Evolutionary conservation across 192 early-diverging fungal genomes (phyloP).

Genomic region (Geranomyces michiganensis): DNA sequence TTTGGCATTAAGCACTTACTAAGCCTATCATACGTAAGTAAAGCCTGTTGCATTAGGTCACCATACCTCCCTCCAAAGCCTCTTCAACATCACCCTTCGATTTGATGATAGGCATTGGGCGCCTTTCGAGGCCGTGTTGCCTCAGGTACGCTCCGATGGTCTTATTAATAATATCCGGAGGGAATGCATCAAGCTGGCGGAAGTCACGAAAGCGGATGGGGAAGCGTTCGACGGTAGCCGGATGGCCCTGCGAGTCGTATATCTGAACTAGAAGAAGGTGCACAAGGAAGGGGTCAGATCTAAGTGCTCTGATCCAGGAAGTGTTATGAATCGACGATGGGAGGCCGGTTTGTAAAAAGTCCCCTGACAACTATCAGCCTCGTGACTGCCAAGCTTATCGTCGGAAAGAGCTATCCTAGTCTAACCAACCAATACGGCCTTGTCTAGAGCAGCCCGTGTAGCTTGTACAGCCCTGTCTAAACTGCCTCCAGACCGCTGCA

Average conservation of each 20-base stretch:
- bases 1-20: slow-evolving; percentile 1
- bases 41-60: neutral
- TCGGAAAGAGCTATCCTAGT: too few relatives aligned
- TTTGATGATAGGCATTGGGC: slow-evolving; percentile 43
- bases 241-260: slow-evolving; percentile 65
- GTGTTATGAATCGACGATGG: too few relatives aligned
- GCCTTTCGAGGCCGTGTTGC: slow-evolving; percentile 18
- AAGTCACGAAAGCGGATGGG: slow-evolving; percentile 66
- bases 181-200: slow-evolving; percentile 55
- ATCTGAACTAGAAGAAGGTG: slow-evolving; percentile 37
- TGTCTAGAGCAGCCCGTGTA: too few relatives aligned
- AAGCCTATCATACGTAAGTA: neutral
- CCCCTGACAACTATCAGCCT: too few relatives aligned
- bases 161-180: slow-evolving; percentile 48
- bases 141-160: slow-evolving; percentile 49
- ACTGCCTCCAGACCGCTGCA: neutral
- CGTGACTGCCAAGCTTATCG: too few relatives aligned
- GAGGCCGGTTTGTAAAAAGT: too few relatives aligned
- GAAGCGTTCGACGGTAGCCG: slow-evolving; percentile 64
- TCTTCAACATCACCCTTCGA: slow-evolving; percentile 52
- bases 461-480: too few relatives aligned
- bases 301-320: too few relatives aligned
- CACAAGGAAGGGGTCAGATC: neutral
- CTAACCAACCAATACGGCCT: neutral
- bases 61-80: slow-evolving; percentile 50